Evolutionary conservation across 345 rosid genomes (phyloP), one percentile per base, ranked within the genome.

Genomic region (Lenwebbia sp.): DNA sequence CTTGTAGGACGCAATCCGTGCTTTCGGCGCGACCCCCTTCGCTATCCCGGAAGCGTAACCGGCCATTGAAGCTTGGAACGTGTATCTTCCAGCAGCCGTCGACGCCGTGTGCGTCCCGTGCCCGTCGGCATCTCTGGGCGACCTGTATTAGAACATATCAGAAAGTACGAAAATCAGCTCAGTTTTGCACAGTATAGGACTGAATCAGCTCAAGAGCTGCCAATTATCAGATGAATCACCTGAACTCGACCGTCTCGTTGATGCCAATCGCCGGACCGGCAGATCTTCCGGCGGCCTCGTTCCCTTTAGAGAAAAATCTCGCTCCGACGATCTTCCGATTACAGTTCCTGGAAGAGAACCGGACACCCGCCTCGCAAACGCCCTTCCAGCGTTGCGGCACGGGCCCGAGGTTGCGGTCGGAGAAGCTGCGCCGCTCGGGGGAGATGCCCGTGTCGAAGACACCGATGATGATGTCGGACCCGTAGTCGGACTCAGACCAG

Each of bases 101-200:
- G 98, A 97, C 5, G 98, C 95, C 0, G 96, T 96, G 90, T 96
- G 95, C 9, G 98, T 97, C 21, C 98, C 98, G 37, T 96, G 99
- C 33, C 96, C 96, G 28, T 94, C 97, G 5, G 98, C 99, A 76
- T 97, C 98, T 70, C 95, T 92, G 14, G 99, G 92, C 0, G 99
- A 97, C 53, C 91, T 85, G 82, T n/a, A 28, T 52, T 26, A 2
- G 47, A 33, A 70, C 25, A 33, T 4, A 3, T 8, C 44, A 9
- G 2, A 22, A 33, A 19, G 44, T 4, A 33, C 78, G 9, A 70
- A 70, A 70, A 70, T 33, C 44, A 70, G 47, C 78, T 70, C 78
- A 19, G 44, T 21, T 33, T 65, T 17, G 78, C 78, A 17, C 44
- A 4, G 44, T 33, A 33, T 10, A 9, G 78, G 6, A 70, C 78